Base-by-base conservation (phyloP, 2,329 filamentous ascomycete species). In the Colletotrichum echinochloae region DNA sequence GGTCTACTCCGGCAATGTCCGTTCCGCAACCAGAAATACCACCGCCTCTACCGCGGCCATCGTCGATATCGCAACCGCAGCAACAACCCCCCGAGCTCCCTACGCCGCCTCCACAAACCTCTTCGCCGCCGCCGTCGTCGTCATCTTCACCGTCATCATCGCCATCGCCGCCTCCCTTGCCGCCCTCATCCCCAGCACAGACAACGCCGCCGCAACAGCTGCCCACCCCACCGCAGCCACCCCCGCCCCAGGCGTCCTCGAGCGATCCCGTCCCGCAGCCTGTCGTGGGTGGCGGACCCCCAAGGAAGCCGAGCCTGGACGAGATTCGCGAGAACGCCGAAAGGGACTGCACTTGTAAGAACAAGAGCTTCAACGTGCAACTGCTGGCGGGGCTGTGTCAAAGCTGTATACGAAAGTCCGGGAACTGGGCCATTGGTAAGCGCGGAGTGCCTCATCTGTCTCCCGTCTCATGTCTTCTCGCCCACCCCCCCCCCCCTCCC, bases 351-450 rank as follows among this genome's bases (percentile, higher is more conserved):
- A 79, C 82, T 5, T 83, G 82, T 60, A 60, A 72, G 9, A 83
- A 83, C 61, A 73, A 75, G 63, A 83, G 82, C 72, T 83, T 83
- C 61, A 76, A 83, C 55, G 82, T 83, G 16, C 75, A 78, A 41
- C 71, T 75, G 46, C 72, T 83, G n/a, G 78, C 80, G 7, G 80
- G 76, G 1, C 73, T 83, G 11, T 83, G 82, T 49, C 76, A 81
- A 23, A 80, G 81, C 62, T 83, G 82, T 67, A 80, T 83, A 44
- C 64, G 73, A 6, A 73, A 78, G 67, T 74, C 77, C 23, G 78
- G 77, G 0, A 70, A 80, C 66, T 64, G 72, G 30, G 74, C 77
- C 14, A 80, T 77, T 37, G 78, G 81, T 82, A 72, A 74, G 80
- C 75, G 9, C 44, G 30, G 3, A 12, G 14, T 51, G 18, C 51